These are phyloP conservation scores for Pseudogymnoascus sp. DNA, from an alignment of 2,329 filamentous ascomycete genomes.

Conservation along the genomic window DNA sequence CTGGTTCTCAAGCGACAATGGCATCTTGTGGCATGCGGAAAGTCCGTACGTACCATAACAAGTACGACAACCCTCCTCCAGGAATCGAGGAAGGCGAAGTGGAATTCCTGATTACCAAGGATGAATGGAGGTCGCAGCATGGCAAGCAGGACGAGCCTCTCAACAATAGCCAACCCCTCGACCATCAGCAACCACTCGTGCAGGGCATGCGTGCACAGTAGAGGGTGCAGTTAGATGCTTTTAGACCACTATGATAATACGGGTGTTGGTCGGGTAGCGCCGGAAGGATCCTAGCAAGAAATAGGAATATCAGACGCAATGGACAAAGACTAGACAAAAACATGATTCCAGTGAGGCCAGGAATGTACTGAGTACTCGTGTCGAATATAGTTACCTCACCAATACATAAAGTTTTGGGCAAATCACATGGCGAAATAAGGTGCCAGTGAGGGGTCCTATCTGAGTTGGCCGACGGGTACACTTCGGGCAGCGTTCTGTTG, in stretches of 20 bases:
- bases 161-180: not conserved
- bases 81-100: slow-evolving; percentile 6
- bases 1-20: slow-evolving; percentile 21
- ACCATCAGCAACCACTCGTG: not conserved
- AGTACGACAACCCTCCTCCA: slow-evolving; percentile 1
- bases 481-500: not conserved
- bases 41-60: not conserved
- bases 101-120: not conserved
- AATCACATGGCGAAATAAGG: not conserved
- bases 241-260: not conserved
- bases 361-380: not conserved
- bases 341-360: not conserved
- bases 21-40: not conserved
- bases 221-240: not conserved
- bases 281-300: not conserved
- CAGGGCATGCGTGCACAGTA: not conserved
- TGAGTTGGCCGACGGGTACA: not conserved
- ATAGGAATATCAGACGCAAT: not conserved
- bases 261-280: not conserved
- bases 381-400: not conserved
- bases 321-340: not conserved
- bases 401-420: not conserved
- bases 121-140: not conserved
- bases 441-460: not conserved
- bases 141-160: not conserved